Percentiles rank a stretch among this genome's conserved stretches.
Evolutionary conservation across 768 basidiomycete species (phyloP).

Genomic region (Calocera cornea): DNA sequence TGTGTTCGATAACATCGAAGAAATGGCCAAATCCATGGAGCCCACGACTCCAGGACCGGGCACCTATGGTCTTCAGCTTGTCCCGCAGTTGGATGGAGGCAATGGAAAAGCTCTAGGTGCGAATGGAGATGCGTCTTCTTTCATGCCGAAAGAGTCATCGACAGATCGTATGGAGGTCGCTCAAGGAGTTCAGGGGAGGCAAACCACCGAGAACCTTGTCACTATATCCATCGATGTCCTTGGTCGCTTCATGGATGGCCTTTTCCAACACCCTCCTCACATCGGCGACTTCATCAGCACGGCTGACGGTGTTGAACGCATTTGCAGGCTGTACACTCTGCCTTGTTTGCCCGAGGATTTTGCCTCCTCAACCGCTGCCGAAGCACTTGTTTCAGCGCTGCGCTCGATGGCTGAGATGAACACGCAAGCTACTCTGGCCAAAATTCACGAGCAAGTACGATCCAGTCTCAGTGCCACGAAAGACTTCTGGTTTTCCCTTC

Average conservation of each 20-base stretch:
- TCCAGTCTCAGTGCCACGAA: constrained; percentile 54
- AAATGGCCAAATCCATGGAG: constrained; percentile 35
- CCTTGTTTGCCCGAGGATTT: constrained; percentile 86
- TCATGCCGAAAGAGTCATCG: no score
- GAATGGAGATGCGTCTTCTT: background rate
- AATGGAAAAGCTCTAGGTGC: background rate
- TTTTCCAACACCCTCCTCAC: constrained; percentile 84
- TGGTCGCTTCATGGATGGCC: constrained; percentile 74
- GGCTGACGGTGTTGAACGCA: constrained; percentile 54
- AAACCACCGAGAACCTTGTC: constrained; percentile 14
- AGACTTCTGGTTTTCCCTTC: constrained; percentile 49
- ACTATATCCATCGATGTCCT: constrained; percentile 27
- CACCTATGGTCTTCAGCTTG: background rate
- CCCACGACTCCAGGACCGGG: background rate
- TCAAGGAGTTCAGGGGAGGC: constrained; percentile 11
- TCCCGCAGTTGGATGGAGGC: background rate
- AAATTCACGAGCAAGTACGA: constrained; percentile 56
- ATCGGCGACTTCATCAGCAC: constrained; percentile 76
- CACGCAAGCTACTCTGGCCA: constrained; percentile 57
- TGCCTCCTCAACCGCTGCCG: constrained; percentile 68
- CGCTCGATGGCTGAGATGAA: constrained; percentile 79
- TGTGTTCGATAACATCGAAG: constrained; percentile 64
- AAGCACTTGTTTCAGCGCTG: constrained; percentile 77
- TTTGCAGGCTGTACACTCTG: constrained; percentile 65
- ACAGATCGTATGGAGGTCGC: background rate